Evolutionary conservation across 805 yeast genomes (phyloP).

Genomic region (Grigorovia yakushimaensis): DNA sequence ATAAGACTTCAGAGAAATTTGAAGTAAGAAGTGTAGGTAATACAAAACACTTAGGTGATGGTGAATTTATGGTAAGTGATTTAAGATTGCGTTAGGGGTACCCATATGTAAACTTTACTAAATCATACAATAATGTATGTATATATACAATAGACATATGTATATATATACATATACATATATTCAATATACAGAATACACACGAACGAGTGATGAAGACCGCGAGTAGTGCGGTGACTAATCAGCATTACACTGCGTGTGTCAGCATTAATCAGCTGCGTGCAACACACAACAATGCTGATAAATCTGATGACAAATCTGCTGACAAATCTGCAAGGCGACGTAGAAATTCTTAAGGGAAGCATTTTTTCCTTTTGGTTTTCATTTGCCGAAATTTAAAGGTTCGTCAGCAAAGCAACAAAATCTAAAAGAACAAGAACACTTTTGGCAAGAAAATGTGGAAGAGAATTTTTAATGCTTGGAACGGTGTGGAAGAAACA

Average conservation of each 20-base stretch:
- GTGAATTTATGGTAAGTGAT: slow-evolving; percentile 41
- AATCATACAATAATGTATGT: too few species aligned
- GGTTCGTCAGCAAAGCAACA: not conserved
- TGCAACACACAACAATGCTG: too few species aligned
- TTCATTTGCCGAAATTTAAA: not conserved
- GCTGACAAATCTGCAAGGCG: not conserved
- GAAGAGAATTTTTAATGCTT: slow-evolving; percentile 19
- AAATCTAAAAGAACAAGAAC: not conserved
- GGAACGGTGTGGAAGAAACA: slow-evolving; percentile 18
- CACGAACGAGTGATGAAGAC: not conserved
- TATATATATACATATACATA: too few species aligned
- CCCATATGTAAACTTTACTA: too few species aligned
- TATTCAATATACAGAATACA: not conserved
- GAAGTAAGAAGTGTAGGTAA: slow-evolving; percentile 49
- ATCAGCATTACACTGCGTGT: not conserved
- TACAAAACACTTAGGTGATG: slow-evolving; percentile 55
- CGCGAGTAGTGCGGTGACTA: not conserved
- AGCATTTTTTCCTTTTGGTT: not conserved
- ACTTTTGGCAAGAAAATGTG: slow-evolving; percentile 9
- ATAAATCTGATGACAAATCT: too few species aligned
- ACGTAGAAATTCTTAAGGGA: not conserved
- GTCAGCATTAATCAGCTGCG: not conserved
- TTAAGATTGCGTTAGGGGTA: slow-evolving; percentile 33
- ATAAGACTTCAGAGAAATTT: slow-evolving; percentile 33
- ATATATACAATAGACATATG: too few species aligned